Evolutionary conservation across 2,329 filamentous ascomycete genomes (phyloP).

Genomic region (Fusarium sp.): DNA sequence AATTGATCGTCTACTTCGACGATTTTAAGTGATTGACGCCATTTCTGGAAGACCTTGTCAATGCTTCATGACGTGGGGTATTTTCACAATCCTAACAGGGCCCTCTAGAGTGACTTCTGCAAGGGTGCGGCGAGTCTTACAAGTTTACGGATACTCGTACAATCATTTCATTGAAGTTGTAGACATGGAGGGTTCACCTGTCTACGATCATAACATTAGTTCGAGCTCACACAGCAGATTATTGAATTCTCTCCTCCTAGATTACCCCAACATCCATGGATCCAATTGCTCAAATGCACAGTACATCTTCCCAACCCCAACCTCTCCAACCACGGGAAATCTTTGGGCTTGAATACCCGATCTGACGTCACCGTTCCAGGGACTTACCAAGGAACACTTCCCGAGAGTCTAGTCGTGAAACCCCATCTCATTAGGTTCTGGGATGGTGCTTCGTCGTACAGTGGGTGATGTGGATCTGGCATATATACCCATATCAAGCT

Average conservation of each 20-base stretch:
- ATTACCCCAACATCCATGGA: neutral
- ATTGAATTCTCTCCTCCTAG: neutral
- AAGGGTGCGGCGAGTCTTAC: constrained; percentile 6
- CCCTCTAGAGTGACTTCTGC: constrained; percentile 9
- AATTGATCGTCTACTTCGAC: constrained; percentile 12
- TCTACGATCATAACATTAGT: neutral
- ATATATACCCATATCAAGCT: neutral
- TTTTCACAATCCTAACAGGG: constrained; percentile 18
- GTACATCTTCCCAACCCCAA: neutral
- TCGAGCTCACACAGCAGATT: too few species aligned
- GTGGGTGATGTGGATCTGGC: neutral
- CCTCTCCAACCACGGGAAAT: constrained; percentile 11
- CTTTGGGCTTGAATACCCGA: constrained; percentile 16
- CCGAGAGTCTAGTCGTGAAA: constrained; percentile 18
- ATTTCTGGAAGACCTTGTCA: constrained; percentile 27
- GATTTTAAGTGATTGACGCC: constrained; percentile 29
- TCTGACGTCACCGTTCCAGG: constrained; percentile 33
- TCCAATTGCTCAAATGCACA: constrained; percentile 4
- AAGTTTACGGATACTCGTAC: too few species aligned
- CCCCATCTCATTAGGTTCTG: constrained; percentile 10
- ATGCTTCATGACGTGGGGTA: constrained; percentile 29
- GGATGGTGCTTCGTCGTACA: neutral
- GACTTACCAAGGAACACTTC: constrained; percentile 18
- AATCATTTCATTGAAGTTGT: neutral
- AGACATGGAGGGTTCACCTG: neutral